Evolutionary conservation across 2,329 filamentous ascomycete species (phyloP), one percentile per base, ranked within the genome.

Genomic region (Chaetomiaceae sp.): DNA sequence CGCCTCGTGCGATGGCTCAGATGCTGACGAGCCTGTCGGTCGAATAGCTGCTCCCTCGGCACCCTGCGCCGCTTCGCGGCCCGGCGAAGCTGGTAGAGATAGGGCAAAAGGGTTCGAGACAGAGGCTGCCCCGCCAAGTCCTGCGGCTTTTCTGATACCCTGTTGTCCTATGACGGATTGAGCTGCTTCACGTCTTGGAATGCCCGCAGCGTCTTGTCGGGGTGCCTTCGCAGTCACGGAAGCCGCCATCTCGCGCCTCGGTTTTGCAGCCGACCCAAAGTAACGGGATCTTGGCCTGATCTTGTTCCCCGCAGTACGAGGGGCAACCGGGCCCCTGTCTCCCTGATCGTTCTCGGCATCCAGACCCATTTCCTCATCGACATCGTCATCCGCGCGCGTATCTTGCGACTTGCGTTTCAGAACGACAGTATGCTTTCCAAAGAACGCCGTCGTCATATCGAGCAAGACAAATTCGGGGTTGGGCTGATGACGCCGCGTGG

Each of bases 381-480:
- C 23, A 47, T 33, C 15, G 45, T 49, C 22, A 31, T 22, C 45
- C 20, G n/a, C 14, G 6, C 37, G 14, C 37, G 38, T 47, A 50
- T 54, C 39, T 46, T 54, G 5, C 40, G 39, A 39, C 23, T 17
- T 19, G 22, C 15, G 33, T 45, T 54, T 49, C 3, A 54, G 39
- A 54, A 54, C 14, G 11, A 46, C 3, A 44, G 46, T 54, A 50
- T 49, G 22, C 39, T 51, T 55, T 45, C 43, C 20, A 48, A 55
- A 55, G 48, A 55, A 55, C 27, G 47, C 43, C 23, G 43, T 47
- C 20, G 34, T 33, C 23, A 55, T 55, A 50, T 55, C 53, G 47
- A 51, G 44, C 31, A 55, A 48, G 39, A 55, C 33, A 39, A 47
- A 55, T 52, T 55, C 33, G 23, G 44, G 48, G 53, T 51, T 55